These are phyloP conservation scores for Lolium perenne DNA, from an alignment of 176 grass and related monocot genomes.

Conservation along the genomic window DNA sequence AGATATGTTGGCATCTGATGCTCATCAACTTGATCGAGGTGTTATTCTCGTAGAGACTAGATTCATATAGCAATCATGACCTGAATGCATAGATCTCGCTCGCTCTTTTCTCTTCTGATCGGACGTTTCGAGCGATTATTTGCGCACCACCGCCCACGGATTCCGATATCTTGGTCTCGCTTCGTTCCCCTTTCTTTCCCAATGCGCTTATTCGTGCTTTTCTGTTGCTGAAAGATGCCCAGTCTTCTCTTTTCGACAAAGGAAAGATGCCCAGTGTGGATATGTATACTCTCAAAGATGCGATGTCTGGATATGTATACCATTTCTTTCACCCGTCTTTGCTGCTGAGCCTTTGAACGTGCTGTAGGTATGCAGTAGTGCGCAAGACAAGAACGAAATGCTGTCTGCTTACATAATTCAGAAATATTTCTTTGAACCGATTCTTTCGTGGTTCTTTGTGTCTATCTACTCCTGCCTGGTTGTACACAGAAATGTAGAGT, in stretches of 20 bases:
- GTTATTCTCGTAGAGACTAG: not conserved
- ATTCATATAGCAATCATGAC: not conserved
- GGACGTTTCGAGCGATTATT: conserved; percentile 24
- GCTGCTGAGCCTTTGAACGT: conserved; percentile 42
- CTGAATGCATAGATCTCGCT: not conserved
- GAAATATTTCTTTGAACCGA: not conserved
- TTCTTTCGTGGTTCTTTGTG: not conserved
- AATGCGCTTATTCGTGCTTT: conserved; percentile 20
- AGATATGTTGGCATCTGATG: conserved; percentile 40
- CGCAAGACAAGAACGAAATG: not conserved
- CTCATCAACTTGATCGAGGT: conserved; percentile 12
- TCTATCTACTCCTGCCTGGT: not conserved
- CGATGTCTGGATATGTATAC: conserved; percentile 27
- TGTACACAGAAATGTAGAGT: not conserved
- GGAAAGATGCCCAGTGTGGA: too few relatives aligned
- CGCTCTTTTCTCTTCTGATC: not conserved
- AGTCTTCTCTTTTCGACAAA: too few relatives aligned
- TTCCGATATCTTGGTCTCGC: conserved; percentile 39
- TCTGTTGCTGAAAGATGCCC: not conserved
- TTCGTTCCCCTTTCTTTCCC: not conserved
- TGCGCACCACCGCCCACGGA: not conserved
- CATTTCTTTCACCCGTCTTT: conserved; percentile 28
- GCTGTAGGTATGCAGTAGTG: conserved; percentile 2
- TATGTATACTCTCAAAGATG: conserved; percentile 19
- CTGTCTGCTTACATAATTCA: not conserved